A percentile compares a stretch with the other conserved stretches of the same genome.
phyloP scores from a whole-genome alignment of 1,284 basidiomycete genomes.

The Bondarzewia mesenterica region DNA sequence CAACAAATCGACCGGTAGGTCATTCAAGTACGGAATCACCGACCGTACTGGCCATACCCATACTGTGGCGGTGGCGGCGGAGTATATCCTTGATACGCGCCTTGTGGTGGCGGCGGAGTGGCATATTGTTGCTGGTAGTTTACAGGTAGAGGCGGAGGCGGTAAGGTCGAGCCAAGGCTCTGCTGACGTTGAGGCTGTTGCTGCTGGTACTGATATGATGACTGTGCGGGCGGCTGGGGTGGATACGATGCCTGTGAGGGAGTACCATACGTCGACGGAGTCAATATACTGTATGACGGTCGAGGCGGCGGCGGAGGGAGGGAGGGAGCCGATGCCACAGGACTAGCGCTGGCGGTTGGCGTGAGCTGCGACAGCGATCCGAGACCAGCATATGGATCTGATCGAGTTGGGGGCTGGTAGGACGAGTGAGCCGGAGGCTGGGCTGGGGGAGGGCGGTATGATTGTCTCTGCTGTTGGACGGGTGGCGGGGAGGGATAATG shows the following conservation, averaged over 20 bases:
- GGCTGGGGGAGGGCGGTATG: conserved; percentile 7
- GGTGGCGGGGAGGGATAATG: conserved; percentile 3
- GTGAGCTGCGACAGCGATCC: conserved; percentile 9
- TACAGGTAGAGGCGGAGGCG: conserved; percentile 27
- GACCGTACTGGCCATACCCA: conserved; percentile 9
- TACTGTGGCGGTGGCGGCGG: conserved; percentile 22
- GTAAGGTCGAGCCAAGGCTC: conserved; percentile 14
- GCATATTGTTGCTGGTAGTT: conserved; percentile 21
- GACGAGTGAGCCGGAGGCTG: conserved; percentile 17
- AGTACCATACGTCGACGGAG: too few relatives aligned
- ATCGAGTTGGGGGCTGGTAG: conserved; percentile 16
- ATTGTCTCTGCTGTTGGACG: conserved; percentile 1
- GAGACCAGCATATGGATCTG: conserved; percentile 12
- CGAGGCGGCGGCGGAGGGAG: conserved; percentile 25
- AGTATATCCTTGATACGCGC: conserved; percentile 18
- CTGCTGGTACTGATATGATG: conserved; percentile 6
- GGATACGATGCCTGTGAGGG: conserved; percentile 2
- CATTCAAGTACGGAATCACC: background rate
- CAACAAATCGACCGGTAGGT: background rate
- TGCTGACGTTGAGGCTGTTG: conserved; percentile 12
- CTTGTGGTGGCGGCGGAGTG: conserved; percentile 21
- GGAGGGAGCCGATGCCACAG: conserved; percentile 18
- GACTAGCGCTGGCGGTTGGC: conserved; percentile 2
- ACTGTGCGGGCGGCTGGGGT: conserved; percentile 8
- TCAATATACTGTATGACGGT: too few relatives aligned